Evolutionary conservation across 129 eudicot species (phyloP), one percentile per base, ranked within the genome.

Genomic region (Tagetes patula): DNA sequence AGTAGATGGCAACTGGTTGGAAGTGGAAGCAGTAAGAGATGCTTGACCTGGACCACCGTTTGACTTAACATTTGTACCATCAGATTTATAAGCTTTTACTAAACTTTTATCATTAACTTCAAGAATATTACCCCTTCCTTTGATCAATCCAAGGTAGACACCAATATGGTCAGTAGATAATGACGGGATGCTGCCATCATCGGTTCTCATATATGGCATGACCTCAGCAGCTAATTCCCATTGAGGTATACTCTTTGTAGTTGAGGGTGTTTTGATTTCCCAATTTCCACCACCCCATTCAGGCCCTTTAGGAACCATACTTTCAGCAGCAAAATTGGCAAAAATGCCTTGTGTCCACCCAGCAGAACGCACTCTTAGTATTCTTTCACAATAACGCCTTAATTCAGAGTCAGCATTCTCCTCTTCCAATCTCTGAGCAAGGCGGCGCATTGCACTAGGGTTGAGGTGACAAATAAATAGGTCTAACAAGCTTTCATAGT

Each of bases 271-370:
- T 67, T 90, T 90, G 76, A 94, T 94, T 61, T 88, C 96, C 99
- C 99, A 94, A 78, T 94, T 94, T 50, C 97, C 99, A 52, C 99
- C 99, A 71, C 99, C 99, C 99, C 99, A 94, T 82, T 90, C 99
- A 31, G 89, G 89, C 70, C 99, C 99, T 84, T 90, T 94, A 54
- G 99, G 97, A 70, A 94, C 97, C 99, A 94, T 90, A 66, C 94
- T 90, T 85, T 94, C 99, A 12, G 99, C 99, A 69, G 99, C 99
- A 59, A 94, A 94, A 84, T 94, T 94, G 42, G 99, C 97, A 64
- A 94, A 94, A 56, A 94, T 94, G 65, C 99, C 99, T 77, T 94
- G 99, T 43, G 99, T 94, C 99, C 99, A 94, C 42, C 99, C 99
- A 53, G 93, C 86, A 50, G 99, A 94, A 12, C 97, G 97, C 32